Evolutionary conservation across 495 filamentous ascomycete species (phyloP).

Genomic region (Xylaria sp.): DNA sequence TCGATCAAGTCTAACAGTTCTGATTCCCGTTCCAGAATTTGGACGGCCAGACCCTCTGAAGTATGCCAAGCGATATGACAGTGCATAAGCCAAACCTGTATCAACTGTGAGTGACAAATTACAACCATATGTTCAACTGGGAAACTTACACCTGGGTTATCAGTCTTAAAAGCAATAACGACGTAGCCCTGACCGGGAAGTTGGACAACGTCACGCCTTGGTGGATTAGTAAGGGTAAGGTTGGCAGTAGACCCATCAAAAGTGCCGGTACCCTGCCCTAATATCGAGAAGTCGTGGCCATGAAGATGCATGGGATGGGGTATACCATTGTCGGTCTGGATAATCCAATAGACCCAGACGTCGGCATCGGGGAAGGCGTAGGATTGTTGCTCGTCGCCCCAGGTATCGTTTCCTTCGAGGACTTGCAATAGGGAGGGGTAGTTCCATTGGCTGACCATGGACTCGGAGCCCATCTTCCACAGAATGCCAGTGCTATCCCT

Average conservation of each 20-base stretch:
- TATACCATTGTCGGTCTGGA: conserved; percentile 46
- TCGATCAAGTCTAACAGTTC: conserved; percentile 39
- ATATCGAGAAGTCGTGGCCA: conserved; percentile 66
- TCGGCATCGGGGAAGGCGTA: conserved; percentile 38
- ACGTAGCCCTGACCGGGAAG: conserved; percentile 47
- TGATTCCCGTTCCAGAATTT: conserved; percentile 53
- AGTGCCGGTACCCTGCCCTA: conserved; percentile 52
- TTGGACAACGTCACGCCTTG: conserved; percentile 42
- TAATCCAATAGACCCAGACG: conserved; percentile 42
- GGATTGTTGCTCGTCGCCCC: conserved; percentile 42
- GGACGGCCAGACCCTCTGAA: conserved; percentile 51
- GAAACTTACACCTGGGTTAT: conserved; percentile 48
- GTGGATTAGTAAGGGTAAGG: conserved; percentile 40
- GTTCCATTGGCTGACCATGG: conserved; percentile 7
- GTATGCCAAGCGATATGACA: conserved; percentile 63
- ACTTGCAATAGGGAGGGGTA: conserved; percentile 9
- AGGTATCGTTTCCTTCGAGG: conserved; percentile 13
- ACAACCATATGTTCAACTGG: not conserved
- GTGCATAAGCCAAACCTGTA: conserved; percentile 49
- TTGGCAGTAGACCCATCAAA: conserved; percentile 30
- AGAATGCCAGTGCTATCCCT: conserved; percentile 15
- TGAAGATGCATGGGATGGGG: conserved; percentile 29
- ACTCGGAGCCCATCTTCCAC: not conserved
- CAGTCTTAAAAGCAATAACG: conserved; percentile 54
- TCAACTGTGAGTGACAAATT: not conserved